Percentiles rank a stretch among this genome's conserved stretches.
Conservation (phyloP, 1,139 yeast species). For the Yamadazyma epiphylla region DNA sequence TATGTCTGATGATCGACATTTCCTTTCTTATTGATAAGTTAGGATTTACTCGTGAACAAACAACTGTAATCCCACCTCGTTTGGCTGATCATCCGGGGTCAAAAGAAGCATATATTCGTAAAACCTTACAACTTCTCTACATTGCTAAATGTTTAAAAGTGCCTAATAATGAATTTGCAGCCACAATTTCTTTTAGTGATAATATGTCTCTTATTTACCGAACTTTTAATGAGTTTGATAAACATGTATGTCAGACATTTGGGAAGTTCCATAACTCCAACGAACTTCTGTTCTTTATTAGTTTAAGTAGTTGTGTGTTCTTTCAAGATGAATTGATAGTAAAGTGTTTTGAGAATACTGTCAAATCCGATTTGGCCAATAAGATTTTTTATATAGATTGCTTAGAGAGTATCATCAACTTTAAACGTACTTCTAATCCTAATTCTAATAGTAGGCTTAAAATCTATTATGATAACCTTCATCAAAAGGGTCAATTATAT, state of each 20-base stretch:
- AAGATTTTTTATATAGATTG: slow-evolving; percentile 70
- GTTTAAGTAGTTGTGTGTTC: slow-evolving; percentile 54
- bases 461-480: slow-evolving; percentile 34
- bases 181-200: slow-evolving; percentile 36
- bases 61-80: slow-evolving; percentile 59
- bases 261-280: slow-evolving; percentile 22
- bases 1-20: slow-evolving; percentile 56
- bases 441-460: slow-evolving; percentile 21
- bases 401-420: slow-evolving; percentile 18
- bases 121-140: slow-evolving; percentile 44
- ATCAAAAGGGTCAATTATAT: slow-evolving; percentile 51
- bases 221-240: slow-evolving; percentile 42
- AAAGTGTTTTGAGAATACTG: slow-evolving; percentile 56
- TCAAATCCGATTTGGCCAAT: slow-evolving; percentile 49
- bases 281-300: slow-evolving; percentile 34
- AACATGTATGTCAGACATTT: slow-evolving; percentile 26
- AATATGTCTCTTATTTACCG: slow-evolving; percentile 33
- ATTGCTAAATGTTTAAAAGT: slow-evolving; percentile 24
- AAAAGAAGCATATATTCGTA: slow-evolving; percentile 49
- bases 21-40: slow-evolving; percentile 45
- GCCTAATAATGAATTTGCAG: slow-evolving; percentile 27
- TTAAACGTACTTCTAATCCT: slow-evolving; percentile 10
- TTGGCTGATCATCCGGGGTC: slow-evolving; percentile 21
- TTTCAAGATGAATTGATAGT: slow-evolving; percentile 62
- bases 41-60: slow-evolving; percentile 37